Base-by-base conservation (phyloP, 2,329 filamentous ascomycete species). In the Diaporthe aspalathi region DNA sequence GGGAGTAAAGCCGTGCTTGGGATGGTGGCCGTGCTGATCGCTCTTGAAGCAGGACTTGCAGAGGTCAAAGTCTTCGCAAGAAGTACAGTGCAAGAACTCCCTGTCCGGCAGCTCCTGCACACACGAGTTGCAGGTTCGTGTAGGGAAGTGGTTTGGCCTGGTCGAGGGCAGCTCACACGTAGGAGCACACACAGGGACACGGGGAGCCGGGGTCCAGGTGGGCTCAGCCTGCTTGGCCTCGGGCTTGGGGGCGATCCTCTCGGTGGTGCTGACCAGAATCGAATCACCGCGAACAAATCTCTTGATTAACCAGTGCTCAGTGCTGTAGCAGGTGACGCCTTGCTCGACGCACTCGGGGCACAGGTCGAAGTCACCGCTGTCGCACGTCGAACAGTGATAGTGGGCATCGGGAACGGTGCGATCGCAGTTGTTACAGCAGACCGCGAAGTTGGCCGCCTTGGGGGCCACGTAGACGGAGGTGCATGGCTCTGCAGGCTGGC, bases 361-460 rank as follows among this genome's bases (percentile, higher is more conserved):
- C 38, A 99, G 89, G 79, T 99, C 96, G 78, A 95, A 99, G 81
- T 99, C 96, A 50, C 95, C 96, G 70, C 92, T 90, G 74, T 98
- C 94, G 79, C 96, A 99, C 71, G 93, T 93, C 75, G 93, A 93
- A 86, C 97, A 99, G 83, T 99, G 96, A 82, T 93, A 99, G 82
- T 99, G 95, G 66, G 90, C 89, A 76, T 94, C 91, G 35, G 92
- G 89, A 77, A 98, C 94, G 52, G 91, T 89, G 73, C 85, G 86
- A 75, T 94, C 92, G 82, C 96, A 99, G 80, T 90, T 88, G 84
- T 99, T 98, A 89, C 96, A 99, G 85, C 93, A 97, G 54, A 99
- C 94, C 16, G 93, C 93, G 82, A 95, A 97, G 57, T 88, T 83
- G 70, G 78, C 77, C 45, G 69, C 67, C 57, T 71, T 73, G 29